Evolutionary conservation across 106 monocot genomes (phyloP), one percentile per base, ranked within the genome.

Genomic region (Dioscorea alata): DNA sequence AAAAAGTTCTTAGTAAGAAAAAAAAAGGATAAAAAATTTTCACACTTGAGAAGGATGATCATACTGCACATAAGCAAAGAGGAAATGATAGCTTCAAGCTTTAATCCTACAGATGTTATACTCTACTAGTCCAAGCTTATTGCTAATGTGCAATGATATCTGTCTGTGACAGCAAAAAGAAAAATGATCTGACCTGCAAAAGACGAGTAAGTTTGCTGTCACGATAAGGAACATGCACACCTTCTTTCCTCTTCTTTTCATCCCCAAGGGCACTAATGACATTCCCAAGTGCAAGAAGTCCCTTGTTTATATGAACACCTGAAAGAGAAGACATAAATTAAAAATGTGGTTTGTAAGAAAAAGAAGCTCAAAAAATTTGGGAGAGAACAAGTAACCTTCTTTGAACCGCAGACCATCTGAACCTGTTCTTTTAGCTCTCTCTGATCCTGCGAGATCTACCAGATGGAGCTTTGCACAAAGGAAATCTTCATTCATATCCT

Each of bases 201-300:
- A 99, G 87, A 14, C 97, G 75, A 33, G 97, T 99, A 50, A 99
- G 89, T 73, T 99, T 99, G 89, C 97, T 99, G 74, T 99, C 97
- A 67, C 97, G 92, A 28, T 99, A 99, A 70, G 97, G 97, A 82
- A 99, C 92, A 79, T 99, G 97, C 52, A 76, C 67, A 34, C 89
- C 92, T 81, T 99, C 97, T 92, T 92, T 92, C 50, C 97, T 75
- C 50, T 90, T 99, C 66, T 99, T 99, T 66, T 99, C 92, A 83
- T 99, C 92, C 25, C 97, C 97, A 70, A 99, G 87, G 53, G 97
- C 97, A 81, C 97, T 99, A 67, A 99, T 99, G 50, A 99, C 97
- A 82, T 99, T 99, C 23, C 97, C 97, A 79, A 99, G 85, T 58
- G 97, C 97, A 65, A 99, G 75, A 62, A 99, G 87, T 16, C 97